phyloP scores from a whole-genome alignment of 345 rosid species.

The Citrus cavaleriei region DNA sequence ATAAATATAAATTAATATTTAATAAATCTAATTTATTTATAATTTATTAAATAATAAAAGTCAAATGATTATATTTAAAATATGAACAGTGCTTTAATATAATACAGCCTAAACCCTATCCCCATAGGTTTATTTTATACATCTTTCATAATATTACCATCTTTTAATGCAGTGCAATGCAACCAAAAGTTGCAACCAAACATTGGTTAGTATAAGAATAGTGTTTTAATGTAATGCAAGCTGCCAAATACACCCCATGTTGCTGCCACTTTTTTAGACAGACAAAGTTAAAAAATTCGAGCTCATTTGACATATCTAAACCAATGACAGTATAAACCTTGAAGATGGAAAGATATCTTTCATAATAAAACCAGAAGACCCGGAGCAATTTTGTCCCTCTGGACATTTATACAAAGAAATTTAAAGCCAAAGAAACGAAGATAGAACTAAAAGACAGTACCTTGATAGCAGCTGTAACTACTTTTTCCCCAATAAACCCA shows the following conservation, averaged over 20 bases:
- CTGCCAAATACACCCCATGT: not conserved
- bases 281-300: not conserved
- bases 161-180: too few relatives aligned
- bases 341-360: not conserved
- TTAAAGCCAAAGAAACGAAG: not conserved
- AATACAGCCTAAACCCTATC: too few relatives aligned
- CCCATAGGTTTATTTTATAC: too few relatives aligned
- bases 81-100: too few relatives aligned
- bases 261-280: not conserved
- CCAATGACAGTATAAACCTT: not conserved
- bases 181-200: too few relatives aligned
- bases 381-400: not conserved
- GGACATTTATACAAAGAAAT: not conserved
- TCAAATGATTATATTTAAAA: too few relatives aligned
- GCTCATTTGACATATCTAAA: not conserved
- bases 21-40: too few relatives aligned
- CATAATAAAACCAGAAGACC: not conserved
- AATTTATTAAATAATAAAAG: too few relatives aligned
- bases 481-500: slow-evolving; percentile 67
- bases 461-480: slow-evolving; percentile 71
- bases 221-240: too few relatives aligned
- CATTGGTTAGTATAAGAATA: too few relatives aligned
- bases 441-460: slow-evolving; percentile 23
- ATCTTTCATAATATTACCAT: too few relatives aligned
- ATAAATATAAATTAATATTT: too few relatives aligned